Base-by-base conservation (phyloP, 108 stramenopile genomes). In the Hondaea fermentalgiana region DNA sequence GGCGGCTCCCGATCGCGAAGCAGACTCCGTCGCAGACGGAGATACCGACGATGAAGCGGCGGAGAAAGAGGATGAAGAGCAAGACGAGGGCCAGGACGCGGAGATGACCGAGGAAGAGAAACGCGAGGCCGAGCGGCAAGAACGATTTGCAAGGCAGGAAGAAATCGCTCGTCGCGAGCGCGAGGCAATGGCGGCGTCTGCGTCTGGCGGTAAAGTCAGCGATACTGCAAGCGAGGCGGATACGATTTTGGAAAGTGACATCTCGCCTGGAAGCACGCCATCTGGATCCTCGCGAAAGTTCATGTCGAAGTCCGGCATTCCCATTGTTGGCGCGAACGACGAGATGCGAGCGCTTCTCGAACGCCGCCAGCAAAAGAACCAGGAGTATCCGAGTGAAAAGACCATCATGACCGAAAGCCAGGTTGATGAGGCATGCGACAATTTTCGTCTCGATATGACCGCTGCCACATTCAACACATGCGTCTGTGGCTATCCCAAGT, bases 311-410 rank as follows among this genome's bases (percentile, higher is more conserved):
- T 53, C 76, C 6, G 76, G 76, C 3, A 83, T 83, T 69, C 64
- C 64, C 8, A 23, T 69, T 1, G 16, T 83, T 47, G 76, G 76
- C 28, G 76, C 76, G n/a, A 83, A 83, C 23, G 76, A 83, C 51
- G 76, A 83, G 76, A 83, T 83, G 76, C 76, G 76, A 35, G 76
- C 76, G 23, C 76, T 83, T n/a, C 51, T 83, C 21, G 64, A 69
- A 42, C 64, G 64, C 64, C 8, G 64, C 14, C 64, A 69, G 17
- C 14, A 42, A 6, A 69, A 69, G 64, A 69, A 69, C 64, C 64
- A 42, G 2, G 64, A 69, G 64, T 42, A 69, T 23, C 21, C 35
- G 8, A 69, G 64, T 17, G 64, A 69, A 42, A 69, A 69, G 4
- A 69, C 64, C 42, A 69, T 69, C 17, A 69, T 17, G 64, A 53